Percentiles rank a stretch among this genome's conserved stretches.
These are phyloP conservation scores for Colletotrichum sp. DNA, from an alignment of 2,329 filamentous ascomycete genomes.

Conservation along the genomic window DNA sequence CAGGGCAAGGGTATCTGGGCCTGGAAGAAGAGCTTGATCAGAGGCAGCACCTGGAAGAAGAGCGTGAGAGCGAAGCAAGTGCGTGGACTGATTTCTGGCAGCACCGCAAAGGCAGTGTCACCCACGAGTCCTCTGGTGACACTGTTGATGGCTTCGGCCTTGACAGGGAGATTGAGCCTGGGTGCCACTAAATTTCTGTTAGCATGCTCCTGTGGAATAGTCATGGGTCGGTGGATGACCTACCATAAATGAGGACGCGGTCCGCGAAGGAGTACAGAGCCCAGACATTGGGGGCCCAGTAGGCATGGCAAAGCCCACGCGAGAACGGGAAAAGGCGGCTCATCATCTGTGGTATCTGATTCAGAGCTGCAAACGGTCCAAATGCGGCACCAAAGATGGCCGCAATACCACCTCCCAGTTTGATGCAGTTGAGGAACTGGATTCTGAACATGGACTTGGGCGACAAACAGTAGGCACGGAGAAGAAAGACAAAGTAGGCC, in stretches of 20 bases:
- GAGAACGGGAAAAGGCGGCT: slow-evolving; percentile 92
- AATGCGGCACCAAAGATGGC: slow-evolving; percentile 81
- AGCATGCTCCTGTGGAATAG: slow-evolving; percentile 27
- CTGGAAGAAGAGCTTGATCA: slow-evolving; percentile 80
- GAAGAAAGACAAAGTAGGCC: slow-evolving; percentile 91
- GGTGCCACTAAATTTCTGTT: slow-evolving; percentile 70
- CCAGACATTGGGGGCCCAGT: slow-evolving; percentile 98
- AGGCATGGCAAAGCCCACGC: slow-evolving; percentile 91
- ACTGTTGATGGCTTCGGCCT: slow-evolving; percentile 78
- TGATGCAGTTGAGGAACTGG: slow-evolving; percentile 78
- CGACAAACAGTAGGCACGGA: slow-evolving; percentile 88
- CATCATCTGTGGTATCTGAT: slow-evolving; percentile 83
- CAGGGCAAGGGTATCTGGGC: slow-evolving; percentile 68
- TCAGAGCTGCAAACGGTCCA: slow-evolving; percentile 83
- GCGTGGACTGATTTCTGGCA: slow-evolving; percentile 83
- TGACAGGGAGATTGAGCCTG: slow-evolving; percentile 75
- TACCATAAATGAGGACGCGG: slow-evolving; percentile 80
- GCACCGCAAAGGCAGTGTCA: slow-evolving; percentile 90
- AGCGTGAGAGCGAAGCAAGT: slow-evolving; percentile 85
- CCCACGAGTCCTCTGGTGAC: slow-evolving; percentile 93
- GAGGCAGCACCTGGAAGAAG: slow-evolving; percentile 77
- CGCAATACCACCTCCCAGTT: slow-evolving; percentile 76
- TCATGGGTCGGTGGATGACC: slow-evolving; percentile 31
- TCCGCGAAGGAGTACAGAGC: slow-evolving; percentile 94
- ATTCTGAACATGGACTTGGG: slow-evolving; percentile 77